These are phyloP conservation scores for Lactarius akahatsu DNA, from an alignment of 768 basidiomycete species.

Conservation along the genomic window DNA sequence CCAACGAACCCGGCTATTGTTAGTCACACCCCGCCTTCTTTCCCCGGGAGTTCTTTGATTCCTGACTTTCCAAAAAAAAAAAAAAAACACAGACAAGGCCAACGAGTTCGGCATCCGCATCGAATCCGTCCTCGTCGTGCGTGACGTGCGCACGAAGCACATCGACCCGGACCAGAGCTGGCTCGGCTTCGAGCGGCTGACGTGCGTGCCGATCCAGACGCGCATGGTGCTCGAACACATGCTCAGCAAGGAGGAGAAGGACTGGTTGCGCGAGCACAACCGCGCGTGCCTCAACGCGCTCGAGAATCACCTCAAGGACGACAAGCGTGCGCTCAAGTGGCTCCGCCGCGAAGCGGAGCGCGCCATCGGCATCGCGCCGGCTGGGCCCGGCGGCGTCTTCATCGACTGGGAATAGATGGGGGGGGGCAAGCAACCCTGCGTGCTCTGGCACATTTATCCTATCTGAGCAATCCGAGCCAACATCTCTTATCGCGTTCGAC, in stretches of 20 bases:
- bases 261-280: slow-evolving; percentile 90
- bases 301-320: slow-evolving; percentile 64
- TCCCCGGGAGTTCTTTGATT: neutral
- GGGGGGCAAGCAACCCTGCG: neutral
- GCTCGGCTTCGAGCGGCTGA: slow-evolving; percentile 90
- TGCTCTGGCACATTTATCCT: neutral
- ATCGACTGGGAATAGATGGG: slow-evolving; percentile 65
- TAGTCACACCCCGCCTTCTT: slow-evolving; percentile 36
- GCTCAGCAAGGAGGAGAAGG: slow-evolving; percentile 81
- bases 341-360: slow-evolving; percentile 74
- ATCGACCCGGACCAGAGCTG: slow-evolving; percentile 73
- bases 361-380: slow-evolving; percentile 64
- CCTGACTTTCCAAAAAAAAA: neutral
- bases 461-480: too few relatives aligned
- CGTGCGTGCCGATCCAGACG: slow-evolving; percentile 92
- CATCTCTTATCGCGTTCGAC: neutral
- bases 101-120: slow-evolving; percentile 89
- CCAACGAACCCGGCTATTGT: slow-evolving; percentile 95
- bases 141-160: slow-evolving; percentile 68
- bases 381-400: slow-evolving; percentile 65
- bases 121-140: slow-evolving; percentile 81
- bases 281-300: slow-evolving; percentile 64
- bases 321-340: slow-evolving; percentile 80
- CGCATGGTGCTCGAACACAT: slow-evolving; percentile 82
- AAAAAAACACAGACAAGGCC: slow-evolving; percentile 50